Evolutionary conservation across 202 grass and related monocot genomes (phyloP), one percentile per base, ranked within the genome.

Genomic region (Setaria viridis): DNA sequence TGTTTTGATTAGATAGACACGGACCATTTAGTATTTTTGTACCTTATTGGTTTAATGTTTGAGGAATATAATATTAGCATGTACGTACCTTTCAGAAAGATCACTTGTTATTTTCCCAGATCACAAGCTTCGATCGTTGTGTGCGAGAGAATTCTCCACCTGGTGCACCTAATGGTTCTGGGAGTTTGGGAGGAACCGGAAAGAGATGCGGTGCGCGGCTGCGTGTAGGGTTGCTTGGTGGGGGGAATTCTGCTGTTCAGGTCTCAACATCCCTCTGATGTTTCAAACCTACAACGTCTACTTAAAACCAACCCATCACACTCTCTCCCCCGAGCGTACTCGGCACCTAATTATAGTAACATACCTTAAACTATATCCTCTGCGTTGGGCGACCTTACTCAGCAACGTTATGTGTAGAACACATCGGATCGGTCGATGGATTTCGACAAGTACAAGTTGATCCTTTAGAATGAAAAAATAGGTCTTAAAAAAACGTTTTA

Each of bases 201-300:
- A 77, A 77, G 20, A 85, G 80, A 77, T 41, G 71, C 32, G 29
- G 32, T 33, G n/a, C 12, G 64, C 59, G 48, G 74, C 75, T 57
- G 39, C 39, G 39, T 54, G 75, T 65, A 67, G 81, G 76, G 79
- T 97, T 93, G 95, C 88, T 94, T 94, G 86, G 95, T 93, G 71
- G 87, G 86, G 82, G 89, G 87, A 92, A 90, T 88, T 91, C 72
- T 88, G 89, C 89, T 94, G 95, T 93, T 97, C 87, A 78, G 81
- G 85, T 89, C 87, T 95, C 92, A 91, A 91, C 95, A 95, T 97
- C 95, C 81, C 83, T 82, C 64, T 79, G 84, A 93, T 90, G 95
- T 95, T 97, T 95, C 95, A 84, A 91, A 93, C 95, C 95, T 93
- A 93, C 86, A 94, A 91, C 92, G 82, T 94, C 95, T 97, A 97